phyloP scores from a whole-genome alignment of 805 yeast genomes.

The Yarrowia porcina region DNA sequence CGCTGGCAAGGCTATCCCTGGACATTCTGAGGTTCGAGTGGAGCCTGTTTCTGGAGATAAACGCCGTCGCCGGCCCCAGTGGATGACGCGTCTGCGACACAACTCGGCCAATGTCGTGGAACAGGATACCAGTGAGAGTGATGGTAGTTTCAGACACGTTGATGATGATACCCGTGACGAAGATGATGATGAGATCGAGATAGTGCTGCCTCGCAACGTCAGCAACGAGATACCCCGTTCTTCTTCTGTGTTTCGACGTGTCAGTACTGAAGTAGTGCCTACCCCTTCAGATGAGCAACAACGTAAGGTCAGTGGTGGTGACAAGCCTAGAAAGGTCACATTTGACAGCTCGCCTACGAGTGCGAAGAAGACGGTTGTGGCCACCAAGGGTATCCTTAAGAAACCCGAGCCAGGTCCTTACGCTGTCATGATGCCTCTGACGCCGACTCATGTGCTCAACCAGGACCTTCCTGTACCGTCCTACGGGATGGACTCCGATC shows the following conservation, averaged over 20 bases:
- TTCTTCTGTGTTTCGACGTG: not conserved
- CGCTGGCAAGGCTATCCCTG: constrained; percentile 18
- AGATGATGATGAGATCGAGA: constrained; percentile 17
- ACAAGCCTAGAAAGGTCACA: not conserved
- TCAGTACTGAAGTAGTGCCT: constrained; percentile 1
- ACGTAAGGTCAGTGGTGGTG: not conserved
- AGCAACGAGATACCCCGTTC: constrained; percentile 16
- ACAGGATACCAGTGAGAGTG: constrained; percentile 6
- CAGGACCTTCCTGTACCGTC: not conserved
- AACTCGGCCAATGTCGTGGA: constrained; percentile 8
- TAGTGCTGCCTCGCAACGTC: constrained; percentile 8
- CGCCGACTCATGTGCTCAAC: not conserved
- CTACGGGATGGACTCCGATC: not conserved
- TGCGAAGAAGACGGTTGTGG: not conserved
- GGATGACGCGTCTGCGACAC: constrained; percentile 14
- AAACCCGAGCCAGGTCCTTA: not conserved
- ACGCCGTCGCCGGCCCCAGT: constrained; percentile 21
- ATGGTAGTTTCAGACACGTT: not conserved
- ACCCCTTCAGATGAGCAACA: not conserved
- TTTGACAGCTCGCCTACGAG: not conserved
- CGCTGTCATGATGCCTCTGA: not conserved
- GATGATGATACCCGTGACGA: constrained; percentile 22
- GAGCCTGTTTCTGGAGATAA: constrained; percentile 17
- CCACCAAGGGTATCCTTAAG: constrained; percentile 13
- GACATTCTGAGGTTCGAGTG: constrained; percentile 20